Evolutionary conservation across 192 early-diverging fungal species (phyloP).

Genomic region (Obelidium mucronatum): DNA sequence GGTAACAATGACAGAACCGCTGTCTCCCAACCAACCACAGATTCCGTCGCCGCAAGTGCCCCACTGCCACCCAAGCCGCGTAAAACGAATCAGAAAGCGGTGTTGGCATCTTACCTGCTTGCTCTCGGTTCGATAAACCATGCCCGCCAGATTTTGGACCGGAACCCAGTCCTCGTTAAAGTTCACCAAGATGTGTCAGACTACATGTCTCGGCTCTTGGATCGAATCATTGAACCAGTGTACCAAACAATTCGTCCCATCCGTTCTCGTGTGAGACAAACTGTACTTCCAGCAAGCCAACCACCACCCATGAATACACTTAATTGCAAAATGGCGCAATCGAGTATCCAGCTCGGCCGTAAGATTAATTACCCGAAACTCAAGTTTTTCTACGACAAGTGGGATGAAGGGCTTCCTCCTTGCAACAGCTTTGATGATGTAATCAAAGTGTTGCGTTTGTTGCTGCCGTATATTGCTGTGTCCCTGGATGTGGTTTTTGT

Average conservation of each 20-base stretch:
- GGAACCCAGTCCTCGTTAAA: slow-evolving; percentile 57
- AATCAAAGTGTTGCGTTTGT: slow-evolving; percentile 27
- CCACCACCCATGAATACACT: slow-evolving; percentile 43
- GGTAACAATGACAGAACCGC: not conserved
- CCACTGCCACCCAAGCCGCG: slow-evolving; percentile 12
- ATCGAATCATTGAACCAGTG: slow-evolving; percentile 63
- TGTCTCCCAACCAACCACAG: too few relatives aligned
- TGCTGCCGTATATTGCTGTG: slow-evolving; percentile 50
- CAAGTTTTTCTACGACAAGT: slow-evolving; percentile 68
- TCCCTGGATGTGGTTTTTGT: slow-evolving; percentile 51
- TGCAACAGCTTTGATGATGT: slow-evolving; percentile 27
- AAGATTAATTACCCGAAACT: slow-evolving; percentile 44
- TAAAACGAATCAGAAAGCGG: slow-evolving; percentile 68
- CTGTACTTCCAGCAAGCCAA: slow-evolving; percentile 33
- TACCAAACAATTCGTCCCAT: slow-evolving; percentile 46
- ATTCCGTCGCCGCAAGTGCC: not conserved
- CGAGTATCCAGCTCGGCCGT: slow-evolving; percentile 33
- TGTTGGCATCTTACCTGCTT: slow-evolving; percentile 64
- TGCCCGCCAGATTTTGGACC: slow-evolving; percentile 58
- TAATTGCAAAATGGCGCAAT: slow-evolving; percentile 21
- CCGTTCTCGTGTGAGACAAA: not conserved
- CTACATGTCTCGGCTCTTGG: slow-evolving; percentile 66
- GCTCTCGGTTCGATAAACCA: slow-evolving; percentile 68
- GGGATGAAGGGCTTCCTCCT: slow-evolving; percentile 57
- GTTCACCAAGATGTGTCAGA: slow-evolving; percentile 68